Percentiles rank a stretch among this genome's conserved stretches.
phyloP scores from a whole-genome alignment of 345 rosid genomes.

The Litchi chinensis region DNA sequence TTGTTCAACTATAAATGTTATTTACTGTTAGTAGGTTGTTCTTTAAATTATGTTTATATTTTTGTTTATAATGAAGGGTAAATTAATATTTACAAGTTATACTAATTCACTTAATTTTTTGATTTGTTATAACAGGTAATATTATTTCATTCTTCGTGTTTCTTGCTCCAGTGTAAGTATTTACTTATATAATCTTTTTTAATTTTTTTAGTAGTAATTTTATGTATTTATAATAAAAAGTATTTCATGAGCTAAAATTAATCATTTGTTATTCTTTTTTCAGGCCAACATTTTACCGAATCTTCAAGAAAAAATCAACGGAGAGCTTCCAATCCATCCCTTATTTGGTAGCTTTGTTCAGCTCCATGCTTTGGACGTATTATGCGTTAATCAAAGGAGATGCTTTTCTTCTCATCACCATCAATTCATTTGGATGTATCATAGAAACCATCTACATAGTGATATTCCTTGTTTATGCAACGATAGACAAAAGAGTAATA shows the following conservation, averaged over 20 bases:
- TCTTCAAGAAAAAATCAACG: constrained; percentile 68
- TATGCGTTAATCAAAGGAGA: constrained; percentile 65
- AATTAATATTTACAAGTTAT: no score
- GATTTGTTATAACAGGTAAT: constrained; percentile 56
- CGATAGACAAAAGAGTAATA: constrained; percentile 53
- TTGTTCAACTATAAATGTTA: constrained; percentile 9
- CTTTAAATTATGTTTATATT: background rate
- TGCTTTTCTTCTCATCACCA: constrained; percentile 77
- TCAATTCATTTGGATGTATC: constrained; percentile 78
- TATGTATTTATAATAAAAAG: no score
- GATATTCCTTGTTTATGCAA: constrained; percentile 62
- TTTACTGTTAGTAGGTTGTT: background rate
- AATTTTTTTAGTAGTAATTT: background rate
- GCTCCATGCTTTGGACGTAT: constrained; percentile 91
- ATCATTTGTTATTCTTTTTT: background rate
- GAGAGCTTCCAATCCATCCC: constrained; percentile 85
- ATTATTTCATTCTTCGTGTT: constrained; percentile 65
- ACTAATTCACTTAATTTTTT: background rate
- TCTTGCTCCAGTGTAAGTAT: constrained; percentile 86
- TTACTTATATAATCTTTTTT: background rate
- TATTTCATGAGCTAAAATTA: background rate
- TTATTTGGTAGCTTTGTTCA: constrained; percentile 80
- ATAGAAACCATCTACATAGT: constrained; percentile 67
- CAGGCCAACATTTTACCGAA: constrained; percentile 83
- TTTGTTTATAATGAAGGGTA: no score